A percentile compares a stretch with the other conserved stretches of the same genome.
phyloP scores from a whole-genome alignment of 2,329 filamentous ascomycete genomes.

The Colletotrichum lentis region DNA sequence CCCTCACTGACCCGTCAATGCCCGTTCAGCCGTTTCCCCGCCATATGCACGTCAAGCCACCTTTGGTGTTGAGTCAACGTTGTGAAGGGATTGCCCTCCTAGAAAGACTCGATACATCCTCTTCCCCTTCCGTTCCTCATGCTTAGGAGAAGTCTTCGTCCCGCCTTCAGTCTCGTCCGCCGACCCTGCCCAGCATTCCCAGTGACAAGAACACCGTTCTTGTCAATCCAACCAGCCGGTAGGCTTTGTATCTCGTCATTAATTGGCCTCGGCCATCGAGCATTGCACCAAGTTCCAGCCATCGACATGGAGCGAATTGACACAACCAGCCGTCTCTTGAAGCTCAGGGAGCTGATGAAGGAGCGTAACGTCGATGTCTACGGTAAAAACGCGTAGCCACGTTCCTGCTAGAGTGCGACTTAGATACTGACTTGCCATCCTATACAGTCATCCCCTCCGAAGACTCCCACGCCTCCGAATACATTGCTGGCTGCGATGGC shows the following conservation, averaged over 20 bases:
- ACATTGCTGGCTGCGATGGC: constrained; percentile 94
- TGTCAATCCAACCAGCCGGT: neutral
- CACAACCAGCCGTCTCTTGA: constrained; percentile 77
- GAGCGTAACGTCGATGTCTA: constrained; percentile 89
- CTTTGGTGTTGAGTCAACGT: constrained; percentile 2
- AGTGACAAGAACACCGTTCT: neutral
- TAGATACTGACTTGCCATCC: constrained; percentile 48
- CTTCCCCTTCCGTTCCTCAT: neutral
- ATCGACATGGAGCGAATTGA: constrained; percentile 77
- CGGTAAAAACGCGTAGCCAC: constrained; percentile 63
- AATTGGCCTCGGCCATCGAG: constrained; percentile 18
- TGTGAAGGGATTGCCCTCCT: neutral
- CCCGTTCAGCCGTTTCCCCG: neutral
- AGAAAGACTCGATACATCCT: neutral
- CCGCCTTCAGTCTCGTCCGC: neutral
- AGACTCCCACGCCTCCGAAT: constrained; percentile 97
- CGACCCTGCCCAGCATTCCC: neutral
- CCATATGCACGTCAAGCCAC: neutral
- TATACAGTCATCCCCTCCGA: constrained; percentile 88
- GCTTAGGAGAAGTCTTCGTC: constrained; percentile 19
- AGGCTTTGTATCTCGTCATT: neutral
- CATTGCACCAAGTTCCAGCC: constrained; percentile 23
- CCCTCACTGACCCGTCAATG: neutral
- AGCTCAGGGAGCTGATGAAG: constrained; percentile 86
- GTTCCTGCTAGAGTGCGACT: constrained; percentile 25